Evolutionary conservation across 805 yeast species (phyloP).

Genomic region (Ogataea trehalophila): DNA sequence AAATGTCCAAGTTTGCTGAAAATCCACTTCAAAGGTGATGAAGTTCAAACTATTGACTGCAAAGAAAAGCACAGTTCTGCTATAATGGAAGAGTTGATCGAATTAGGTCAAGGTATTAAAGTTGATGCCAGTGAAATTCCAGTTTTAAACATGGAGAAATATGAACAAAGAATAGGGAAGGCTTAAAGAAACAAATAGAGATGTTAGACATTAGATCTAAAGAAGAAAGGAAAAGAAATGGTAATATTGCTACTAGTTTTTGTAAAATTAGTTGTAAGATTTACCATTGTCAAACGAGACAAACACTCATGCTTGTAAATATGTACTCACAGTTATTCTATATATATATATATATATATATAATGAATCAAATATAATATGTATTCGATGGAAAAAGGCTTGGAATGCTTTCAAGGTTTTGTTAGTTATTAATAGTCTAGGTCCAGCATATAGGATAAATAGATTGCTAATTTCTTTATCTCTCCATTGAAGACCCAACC

Average conservation of each 20-base stretch:
- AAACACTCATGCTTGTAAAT: not conserved
- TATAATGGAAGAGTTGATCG: constrained; percentile 54
- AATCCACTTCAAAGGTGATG: constrained; percentile 36
- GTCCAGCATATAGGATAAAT: too few relatives aligned
- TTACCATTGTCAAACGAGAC: too few relatives aligned
- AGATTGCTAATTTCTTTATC: too few relatives aligned
- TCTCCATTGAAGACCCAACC: too few relatives aligned
- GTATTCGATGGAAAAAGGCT: too few relatives aligned
- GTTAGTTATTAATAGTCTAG: too few relatives aligned
- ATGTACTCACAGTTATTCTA: not conserved
- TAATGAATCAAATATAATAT: too few relatives aligned
- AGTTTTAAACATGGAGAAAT: constrained; percentile 8
- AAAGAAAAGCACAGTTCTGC: constrained; percentile 41
- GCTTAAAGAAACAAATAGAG: not conserved
- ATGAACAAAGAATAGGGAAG: constrained; percentile 3
- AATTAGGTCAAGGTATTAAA: constrained; percentile 44
- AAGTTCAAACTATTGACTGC: constrained; percentile 45
- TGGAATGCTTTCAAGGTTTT: too few relatives aligned
- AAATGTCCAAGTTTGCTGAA: constrained; percentile 44
- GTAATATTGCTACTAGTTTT: not conserved
- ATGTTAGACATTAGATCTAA: not conserved
- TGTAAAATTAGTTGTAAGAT: too few relatives aligned
- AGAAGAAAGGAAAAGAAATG: not conserved
- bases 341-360: too few relatives aligned
- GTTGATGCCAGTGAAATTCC: constrained; percentile 46